These are phyloP conservation scores for Ophiostoma perfectum DNA, from an alignment of 2,329 filamentous ascomycete species.

Conservation along the genomic window DNA sequence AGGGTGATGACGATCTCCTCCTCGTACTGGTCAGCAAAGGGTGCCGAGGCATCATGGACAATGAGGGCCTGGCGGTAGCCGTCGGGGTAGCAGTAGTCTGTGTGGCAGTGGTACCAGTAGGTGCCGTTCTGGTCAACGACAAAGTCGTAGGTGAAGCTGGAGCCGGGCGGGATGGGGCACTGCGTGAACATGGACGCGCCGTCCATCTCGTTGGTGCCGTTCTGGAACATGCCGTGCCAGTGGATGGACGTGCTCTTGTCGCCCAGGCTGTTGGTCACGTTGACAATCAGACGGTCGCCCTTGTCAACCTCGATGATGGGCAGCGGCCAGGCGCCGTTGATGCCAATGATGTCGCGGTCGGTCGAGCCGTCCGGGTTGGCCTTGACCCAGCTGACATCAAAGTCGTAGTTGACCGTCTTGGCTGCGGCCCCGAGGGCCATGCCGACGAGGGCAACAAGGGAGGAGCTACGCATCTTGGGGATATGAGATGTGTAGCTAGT, in stretches of 20 bases:
- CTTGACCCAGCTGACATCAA: conserved; percentile 65
- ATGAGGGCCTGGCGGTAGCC: conserved; percentile 37
- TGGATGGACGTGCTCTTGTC: conserved; percentile 60
- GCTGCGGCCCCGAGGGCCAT: conserved; percentile 31
- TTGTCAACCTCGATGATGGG: conserved; percentile 58
- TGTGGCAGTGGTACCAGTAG: conserved; percentile 75
- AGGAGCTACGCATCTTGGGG: conserved; percentile 21
- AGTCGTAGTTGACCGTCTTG: conserved; percentile 53
- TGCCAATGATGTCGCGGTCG: conserved; percentile 63
- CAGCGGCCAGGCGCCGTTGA: conserved; percentile 72
- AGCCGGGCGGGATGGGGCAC: conserved; percentile 59
- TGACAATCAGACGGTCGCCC: conserved; percentile 57
- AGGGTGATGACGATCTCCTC: conserved; percentile 60
- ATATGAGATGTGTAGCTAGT: background rate
- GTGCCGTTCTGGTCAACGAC: conserved; percentile 57
- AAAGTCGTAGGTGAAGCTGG: conserved; percentile 65
- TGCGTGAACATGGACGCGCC: conserved; percentile 62
- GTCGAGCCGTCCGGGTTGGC: conserved; percentile 65
- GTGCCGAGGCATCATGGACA: conserved; percentile 51
- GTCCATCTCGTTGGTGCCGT: conserved; percentile 65
- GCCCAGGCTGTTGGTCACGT: conserved; percentile 53
- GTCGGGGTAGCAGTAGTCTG: conserved; percentile 63
- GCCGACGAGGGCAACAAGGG: conserved; percentile 19
- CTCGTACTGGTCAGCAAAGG: conserved; percentile 53
- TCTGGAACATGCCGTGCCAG: conserved; percentile 68